Percentiles rank a stretch among this genome's conserved stretches.
These are phyloP conservation scores for Picochlorum sp. DNA, from an alignment of 139 green algal genomes.

Conservation along the genomic window DNA sequence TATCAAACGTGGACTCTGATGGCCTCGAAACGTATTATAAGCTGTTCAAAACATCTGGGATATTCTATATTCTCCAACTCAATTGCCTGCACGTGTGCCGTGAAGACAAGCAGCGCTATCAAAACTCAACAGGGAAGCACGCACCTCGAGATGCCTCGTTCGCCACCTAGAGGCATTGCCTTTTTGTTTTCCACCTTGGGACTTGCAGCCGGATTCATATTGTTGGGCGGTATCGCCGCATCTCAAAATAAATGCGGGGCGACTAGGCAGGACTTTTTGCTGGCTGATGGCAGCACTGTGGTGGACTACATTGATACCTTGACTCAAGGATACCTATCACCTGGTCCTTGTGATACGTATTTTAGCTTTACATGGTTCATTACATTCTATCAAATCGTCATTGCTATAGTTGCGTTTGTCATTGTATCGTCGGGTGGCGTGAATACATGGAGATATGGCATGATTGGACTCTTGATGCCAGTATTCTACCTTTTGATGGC, in stretches of 20 bases:
- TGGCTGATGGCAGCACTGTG: neutral
- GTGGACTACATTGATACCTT: neutral
- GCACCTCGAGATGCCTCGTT: neutral
- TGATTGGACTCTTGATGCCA: conserved; percentile 18
- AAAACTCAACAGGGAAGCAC: neutral
- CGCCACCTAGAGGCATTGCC: too few relatives aligned
- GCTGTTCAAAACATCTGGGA: too few relatives aligned
- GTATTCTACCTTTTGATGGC: conserved; percentile 18
- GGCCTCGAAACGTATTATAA: too few relatives aligned
- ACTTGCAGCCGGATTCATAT: too few relatives aligned
- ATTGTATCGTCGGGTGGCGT: conserved; percentile 15
- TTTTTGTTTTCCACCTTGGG: too few relatives aligned
- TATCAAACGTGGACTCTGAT: too few relatives aligned
- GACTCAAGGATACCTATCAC: conserved; percentile 4
- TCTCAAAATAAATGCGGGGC: too few relatives aligned
- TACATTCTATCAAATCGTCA: conserved; percentile 8
- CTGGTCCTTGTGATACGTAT: conserved; percentile 10
- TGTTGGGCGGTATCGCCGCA: too few relatives aligned
- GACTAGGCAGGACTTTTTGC: too few relatives aligned
- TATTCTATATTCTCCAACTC: too few relatives aligned
- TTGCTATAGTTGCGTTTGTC: conserved; percentile 12
- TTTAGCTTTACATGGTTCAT: conserved; percentile 18
- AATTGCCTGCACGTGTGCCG: too few relatives aligned
- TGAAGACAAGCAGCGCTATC: too few relatives aligned
- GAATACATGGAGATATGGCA: conserved; percentile 24